Conservation (phyloP, 192 early-diverging fungal genomes). For the Coemansia umbellata region DNA sequence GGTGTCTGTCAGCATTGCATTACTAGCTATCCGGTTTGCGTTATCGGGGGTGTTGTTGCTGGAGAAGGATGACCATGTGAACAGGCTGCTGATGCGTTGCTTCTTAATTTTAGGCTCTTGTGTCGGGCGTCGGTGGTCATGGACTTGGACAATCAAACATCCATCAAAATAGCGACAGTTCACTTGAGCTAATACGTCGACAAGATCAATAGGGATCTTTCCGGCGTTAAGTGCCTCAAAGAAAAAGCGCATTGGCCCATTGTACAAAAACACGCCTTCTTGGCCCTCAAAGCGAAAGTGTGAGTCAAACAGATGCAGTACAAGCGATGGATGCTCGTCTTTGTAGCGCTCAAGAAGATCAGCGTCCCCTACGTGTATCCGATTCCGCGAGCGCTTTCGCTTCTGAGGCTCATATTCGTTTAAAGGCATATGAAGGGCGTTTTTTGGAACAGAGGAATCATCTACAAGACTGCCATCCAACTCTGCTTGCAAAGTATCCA, state of each 20-base stretch:
- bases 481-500: slow-evolving; percentile 20
- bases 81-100: slow-evolving; percentile 22
- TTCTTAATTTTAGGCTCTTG: slow-evolving; percentile 29
- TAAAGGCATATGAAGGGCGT: too few relatives aligned
- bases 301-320: slow-evolving; percentile 63
- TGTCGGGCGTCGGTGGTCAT: slow-evolving; percentile 57
- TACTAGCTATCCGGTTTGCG: neutral
- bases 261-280: slow-evolving; percentile 53
- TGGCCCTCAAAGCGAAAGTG: slow-evolving; percentile 71
- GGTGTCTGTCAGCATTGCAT: neutral
- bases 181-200: slow-evolving; percentile 63
- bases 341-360: slow-evolving; percentile 43
- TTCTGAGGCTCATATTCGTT: neutral
- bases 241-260: slow-evolving; percentile 51
- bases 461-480: slow-evolving; percentile 9
- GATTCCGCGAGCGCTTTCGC: slow-evolving; percentile 12
- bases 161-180: slow-evolving; percentile 53
- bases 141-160: slow-evolving; percentile 65
- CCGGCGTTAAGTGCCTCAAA: slow-evolving; percentile 52
- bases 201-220: slow-evolving; percentile 59
- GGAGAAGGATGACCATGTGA: slow-evolving; percentile 31
- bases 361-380: slow-evolving; percentile 31
- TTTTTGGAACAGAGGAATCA: neutral
- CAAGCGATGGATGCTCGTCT: slow-evolving; percentile 56
- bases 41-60: neutral